A percentile compares a stretch with the other conserved stretches of the same genome.
phyloP scores from a whole-genome alignment of 306 rosid species.

The Oemleria cerasiformis region DNA sequence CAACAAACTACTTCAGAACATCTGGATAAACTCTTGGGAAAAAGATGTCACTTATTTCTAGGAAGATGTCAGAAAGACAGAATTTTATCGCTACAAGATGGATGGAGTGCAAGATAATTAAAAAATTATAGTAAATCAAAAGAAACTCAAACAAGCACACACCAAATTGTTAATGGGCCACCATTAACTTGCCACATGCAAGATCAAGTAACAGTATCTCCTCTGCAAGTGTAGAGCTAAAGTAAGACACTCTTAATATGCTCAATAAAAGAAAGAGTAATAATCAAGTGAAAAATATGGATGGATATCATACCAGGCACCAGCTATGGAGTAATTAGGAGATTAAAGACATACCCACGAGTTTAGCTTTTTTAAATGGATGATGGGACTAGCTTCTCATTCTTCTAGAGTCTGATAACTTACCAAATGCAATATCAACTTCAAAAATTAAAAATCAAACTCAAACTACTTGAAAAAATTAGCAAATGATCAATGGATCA shows the following conservation, averaged over 20 bases:
- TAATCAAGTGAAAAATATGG: background rate
- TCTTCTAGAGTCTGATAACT: slow-evolving; percentile 92
- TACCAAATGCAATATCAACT: slow-evolving; percentile 17
- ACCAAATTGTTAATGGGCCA: background rate
- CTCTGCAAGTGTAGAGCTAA: slow-evolving; percentile 80
- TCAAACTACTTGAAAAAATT: slow-evolving; percentile 48
- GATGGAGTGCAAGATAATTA: background rate
- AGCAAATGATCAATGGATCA: background rate
- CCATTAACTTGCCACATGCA: slow-evolving; percentile 93
- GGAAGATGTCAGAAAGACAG: background rate
- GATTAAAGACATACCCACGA: slow-evolving; percentile 59
- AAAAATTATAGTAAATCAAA: background rate
- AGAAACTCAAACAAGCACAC: background rate
- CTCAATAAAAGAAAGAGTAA: slow-evolving; percentile 16
- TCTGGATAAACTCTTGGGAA: background rate
- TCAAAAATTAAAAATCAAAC: background rate
- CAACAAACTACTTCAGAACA: background rate
- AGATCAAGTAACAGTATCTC: slow-evolving; percentile 96
- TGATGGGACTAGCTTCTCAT: slow-evolving; percentile 84
- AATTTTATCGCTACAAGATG: background rate
- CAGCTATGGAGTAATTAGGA: background rate
- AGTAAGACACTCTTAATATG: slow-evolving; percentile 97
- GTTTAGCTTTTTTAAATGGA: slow-evolving; percentile 89
- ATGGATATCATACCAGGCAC: slow-evolving; percentile 1
- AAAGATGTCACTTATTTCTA: background rate